phyloP scores from a whole-genome alignment of 495 filamentous ascomycete genomes.

The Elasticomyces elasticus region DNA sequence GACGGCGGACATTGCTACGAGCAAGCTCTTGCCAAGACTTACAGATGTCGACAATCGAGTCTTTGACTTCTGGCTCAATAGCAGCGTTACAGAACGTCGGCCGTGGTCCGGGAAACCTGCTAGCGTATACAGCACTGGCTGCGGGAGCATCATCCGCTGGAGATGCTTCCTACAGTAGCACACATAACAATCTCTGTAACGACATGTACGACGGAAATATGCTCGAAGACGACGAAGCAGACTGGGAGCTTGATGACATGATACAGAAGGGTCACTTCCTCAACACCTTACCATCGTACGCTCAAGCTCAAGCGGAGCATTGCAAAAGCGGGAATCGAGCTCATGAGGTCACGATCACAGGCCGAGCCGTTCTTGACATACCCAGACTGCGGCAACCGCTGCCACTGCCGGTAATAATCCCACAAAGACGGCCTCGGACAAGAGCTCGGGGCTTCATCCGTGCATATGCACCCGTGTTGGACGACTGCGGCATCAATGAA shows the following conservation, averaged over 20 bases:
- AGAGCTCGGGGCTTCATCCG: slow-evolving; percentile 39
- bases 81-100: slow-evolving; percentile 1
- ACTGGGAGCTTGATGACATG: slow-evolving; percentile 46
- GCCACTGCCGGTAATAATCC: slow-evolving; percentile 39
- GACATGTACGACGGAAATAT: slow-evolving; percentile 11
- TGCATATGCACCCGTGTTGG: slow-evolving; percentile 45
- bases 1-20: slow-evolving; percentile 33
- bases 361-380: slow-evolving; percentile 15
- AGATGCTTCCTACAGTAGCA: slow-evolving; percentile 6
- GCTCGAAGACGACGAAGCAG: slow-evolving; percentile 35
- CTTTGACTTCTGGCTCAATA: background rate
- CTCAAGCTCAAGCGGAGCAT: slow-evolving; percentile 2
- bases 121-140: slow-evolving; percentile 5
- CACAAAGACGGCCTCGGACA: slow-evolving; percentile 39
- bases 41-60: slow-evolving; percentile 1
- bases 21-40: slow-evolving; percentile 4
- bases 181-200: slow-evolving; percentile 8
- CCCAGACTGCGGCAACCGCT: slow-evolving; percentile 19
- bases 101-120: slow-evolving; percentile 7
- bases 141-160: too few relatives aligned
- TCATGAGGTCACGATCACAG: slow-evolving; percentile 20
- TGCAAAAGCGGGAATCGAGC: slow-evolving; percentile 12
- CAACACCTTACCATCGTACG: background rate
- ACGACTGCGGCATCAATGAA: slow-evolving; percentile 42
- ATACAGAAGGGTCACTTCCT: background rate